These are phyloP conservation scores for Mycena floridula DNA, from an alignment of 768 basidiomycete genomes.

Conservation along the genomic window DNA sequence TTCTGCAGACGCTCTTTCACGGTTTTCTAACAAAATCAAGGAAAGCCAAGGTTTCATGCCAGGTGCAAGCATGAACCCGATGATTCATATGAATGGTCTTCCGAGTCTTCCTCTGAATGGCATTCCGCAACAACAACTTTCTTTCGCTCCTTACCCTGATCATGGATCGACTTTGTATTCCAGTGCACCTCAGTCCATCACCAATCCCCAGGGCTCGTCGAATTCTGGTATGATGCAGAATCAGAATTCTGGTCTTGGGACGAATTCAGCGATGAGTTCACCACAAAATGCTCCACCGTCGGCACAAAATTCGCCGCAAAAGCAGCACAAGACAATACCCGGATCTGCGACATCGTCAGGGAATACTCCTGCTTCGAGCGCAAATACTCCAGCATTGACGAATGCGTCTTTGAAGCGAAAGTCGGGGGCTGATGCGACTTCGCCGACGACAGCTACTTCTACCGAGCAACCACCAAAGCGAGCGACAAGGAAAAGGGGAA, in stretches of 20 bases:
- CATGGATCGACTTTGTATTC: conserved; percentile 52
- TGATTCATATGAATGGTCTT: conserved; percentile 31
- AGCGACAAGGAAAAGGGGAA: background rate
- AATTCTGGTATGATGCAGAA: background rate
- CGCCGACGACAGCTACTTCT: background rate
- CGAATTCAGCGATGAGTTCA: conserved; percentile 28
- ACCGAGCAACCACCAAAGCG: background rate
- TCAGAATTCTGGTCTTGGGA: background rate
- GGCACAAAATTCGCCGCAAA: conserved; percentile 52
- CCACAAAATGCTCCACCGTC: conserved; percentile 44
- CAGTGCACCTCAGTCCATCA: conserved; percentile 38
- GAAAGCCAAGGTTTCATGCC: conserved; percentile 3
- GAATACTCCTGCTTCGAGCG: conserved; percentile 28
- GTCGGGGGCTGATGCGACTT: conserved; percentile 9
- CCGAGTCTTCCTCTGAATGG: conserved; percentile 31
- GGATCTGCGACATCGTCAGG: conserved; percentile 20
- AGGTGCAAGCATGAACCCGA: conserved; percentile 24
- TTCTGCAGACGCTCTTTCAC: conserved; percentile 1
- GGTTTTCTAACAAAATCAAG: background rate
- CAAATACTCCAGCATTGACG: conserved; percentile 43
- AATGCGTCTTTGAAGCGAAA: conserved; percentile 54
- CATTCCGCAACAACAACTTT: conserved; percentile 8
- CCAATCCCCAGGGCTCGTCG: conserved; percentile 24
- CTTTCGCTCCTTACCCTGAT: conserved; percentile 3
- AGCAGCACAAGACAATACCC: conserved; percentile 56